Conservation (phyloP, 164 flowering plant genomes). For the Nymphaea colorata region DNA sequence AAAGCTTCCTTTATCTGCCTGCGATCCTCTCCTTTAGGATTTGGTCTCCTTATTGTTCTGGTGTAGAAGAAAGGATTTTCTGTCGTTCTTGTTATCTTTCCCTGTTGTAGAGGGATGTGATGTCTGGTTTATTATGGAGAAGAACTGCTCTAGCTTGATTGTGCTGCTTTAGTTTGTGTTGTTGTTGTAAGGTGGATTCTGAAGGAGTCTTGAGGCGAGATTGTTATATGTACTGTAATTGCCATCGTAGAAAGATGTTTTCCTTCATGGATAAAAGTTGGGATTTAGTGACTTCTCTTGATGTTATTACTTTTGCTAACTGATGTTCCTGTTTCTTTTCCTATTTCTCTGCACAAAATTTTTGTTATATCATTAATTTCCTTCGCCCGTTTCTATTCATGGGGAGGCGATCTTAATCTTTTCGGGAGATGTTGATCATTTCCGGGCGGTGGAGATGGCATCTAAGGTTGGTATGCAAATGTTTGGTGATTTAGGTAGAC, state of each 20-base stretch:
- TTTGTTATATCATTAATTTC: too few species aligned
- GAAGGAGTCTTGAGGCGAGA: background rate
- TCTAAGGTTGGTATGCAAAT: too few species aligned
- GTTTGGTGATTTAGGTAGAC: too few species aligned
- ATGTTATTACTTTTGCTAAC: background rate
- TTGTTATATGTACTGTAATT: background rate
- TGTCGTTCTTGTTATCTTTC: background rate
- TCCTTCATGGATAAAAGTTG: background rate
- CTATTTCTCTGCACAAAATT: background rate
- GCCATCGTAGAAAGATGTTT: background rate
- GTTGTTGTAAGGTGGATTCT: background rate
- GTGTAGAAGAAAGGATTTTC: background rate
- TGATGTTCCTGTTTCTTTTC: background rate
- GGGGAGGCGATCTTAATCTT: too few species aligned
- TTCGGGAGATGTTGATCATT: too few species aligned
- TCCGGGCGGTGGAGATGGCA: too few species aligned
- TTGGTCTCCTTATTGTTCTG: too few species aligned
- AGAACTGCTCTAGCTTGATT: background rate
- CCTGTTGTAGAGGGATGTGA: background rate
- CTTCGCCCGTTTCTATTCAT: too few species aligned
- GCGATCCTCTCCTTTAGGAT: background rate
- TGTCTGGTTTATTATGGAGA: background rate
- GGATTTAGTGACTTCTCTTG: background rate
- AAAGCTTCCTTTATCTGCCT: background rate
- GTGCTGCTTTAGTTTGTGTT: background rate